Base-by-base conservation (phyloP, 1,284 basidiomycete genomes). In the Xanthoconium separans region DNA sequence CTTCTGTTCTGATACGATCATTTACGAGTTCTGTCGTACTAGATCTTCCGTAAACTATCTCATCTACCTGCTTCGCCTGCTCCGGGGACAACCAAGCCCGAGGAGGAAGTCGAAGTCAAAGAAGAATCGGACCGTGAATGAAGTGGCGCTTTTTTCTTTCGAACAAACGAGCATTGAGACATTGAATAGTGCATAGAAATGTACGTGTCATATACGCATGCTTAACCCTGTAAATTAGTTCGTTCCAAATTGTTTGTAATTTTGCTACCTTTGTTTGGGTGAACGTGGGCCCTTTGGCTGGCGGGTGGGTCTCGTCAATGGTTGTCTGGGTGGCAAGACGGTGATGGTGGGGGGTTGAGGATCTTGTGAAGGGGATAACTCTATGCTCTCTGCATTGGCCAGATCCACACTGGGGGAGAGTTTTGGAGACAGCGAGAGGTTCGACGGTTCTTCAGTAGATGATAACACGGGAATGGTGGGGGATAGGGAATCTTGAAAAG, bases 21-120 rank as follows among this genome's bases (percentile, higher is more conserved):
- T 31, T 43, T 7, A 34, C 20, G n/a, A 37, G 12, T 13, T 1
- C 11, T 2, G 0, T 49, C 15, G 6, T 24, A 22, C 12, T n/a
- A 70, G 65, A 67, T 67, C 41, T 67, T 67, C 55, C 69, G 62
- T 30, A 70, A 70, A 51, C 10, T 67, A 24, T 62, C 65, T 6
- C 58, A 64, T 29, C 27, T 54, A 24, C 61, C 64, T 29, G 36
- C 47, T 3, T 41, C 41, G 34, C 40, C 27, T 5, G n/a, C 18
- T 8, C 7, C 47, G 9, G 46, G 16, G 31, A 50, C 53, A 27
- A 3, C 33, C 2, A 49, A 47, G 27, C 4, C 44, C 1, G 52
- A 50, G 12, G 29, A 36, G 2, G 51, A 33, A 29, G 9, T 15
- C n/a, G 15, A 2, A 24, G 43, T 27, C 22, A 27, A 51, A 0